Conservation (phyloP, 768 basidiomycete genomes). For the Lyophyllum shimeji region DNA sequence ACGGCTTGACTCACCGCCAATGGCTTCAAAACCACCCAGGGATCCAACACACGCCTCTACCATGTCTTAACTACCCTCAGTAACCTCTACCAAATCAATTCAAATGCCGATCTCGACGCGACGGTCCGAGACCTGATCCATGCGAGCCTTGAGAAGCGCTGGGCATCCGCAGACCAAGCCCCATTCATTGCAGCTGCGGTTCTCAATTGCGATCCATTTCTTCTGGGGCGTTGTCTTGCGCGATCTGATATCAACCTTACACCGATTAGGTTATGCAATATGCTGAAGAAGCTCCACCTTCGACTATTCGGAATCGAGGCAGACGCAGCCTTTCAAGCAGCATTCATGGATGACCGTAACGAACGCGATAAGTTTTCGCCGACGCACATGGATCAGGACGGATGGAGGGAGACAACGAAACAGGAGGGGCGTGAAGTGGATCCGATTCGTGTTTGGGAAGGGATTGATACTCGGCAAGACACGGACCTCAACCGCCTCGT, state of each 20-base stretch:
- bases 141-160: constrained; percentile 14
- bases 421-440: constrained; percentile 9
- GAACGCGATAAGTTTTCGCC: constrained; percentile 8
- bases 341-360: constrained; percentile 11
- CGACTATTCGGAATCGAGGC: constrained; percentile 2
- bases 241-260: neutral
- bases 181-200: constrained; percentile 23
- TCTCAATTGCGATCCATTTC: constrained; percentile 5
- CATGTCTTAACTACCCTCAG: constrained; percentile 32
- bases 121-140: constrained; percentile 15
- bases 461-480: constrained; percentile 13
- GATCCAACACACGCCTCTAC: constrained; percentile 27
- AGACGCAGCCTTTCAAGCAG: neutral
- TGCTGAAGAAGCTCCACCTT: constrained; percentile 3
- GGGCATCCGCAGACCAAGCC: constrained; percentile 22
- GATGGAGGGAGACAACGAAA: neutral
- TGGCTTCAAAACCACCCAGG: constrained; percentile 23
- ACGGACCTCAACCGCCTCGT: constrained; percentile 19
- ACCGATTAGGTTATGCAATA: constrained; percentile 2
- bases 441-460: constrained; percentile 19
- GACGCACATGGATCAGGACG: constrained; percentile 1
- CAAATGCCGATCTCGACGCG: constrained; percentile 7
- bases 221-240: neutral
- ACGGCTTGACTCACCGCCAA: no score
- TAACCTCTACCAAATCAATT: constrained; percentile 26